phyloP scores from a whole-genome alignment of 1,139 yeast species.

The Candida sp. region DNA sequence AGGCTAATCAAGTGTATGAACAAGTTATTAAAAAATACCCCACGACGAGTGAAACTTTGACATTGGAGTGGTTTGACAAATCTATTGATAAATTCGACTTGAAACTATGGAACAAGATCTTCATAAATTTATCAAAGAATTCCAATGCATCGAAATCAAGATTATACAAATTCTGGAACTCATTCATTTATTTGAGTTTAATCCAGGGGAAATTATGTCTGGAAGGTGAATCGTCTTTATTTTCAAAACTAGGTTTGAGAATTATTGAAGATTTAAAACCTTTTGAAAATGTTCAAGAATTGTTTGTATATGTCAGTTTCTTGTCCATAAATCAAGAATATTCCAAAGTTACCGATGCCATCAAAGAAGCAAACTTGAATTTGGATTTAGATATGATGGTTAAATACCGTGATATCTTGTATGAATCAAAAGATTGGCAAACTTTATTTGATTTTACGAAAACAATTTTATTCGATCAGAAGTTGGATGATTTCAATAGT shows the following conservation, averaged over 20 bases:
- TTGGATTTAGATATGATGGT: conserved; percentile 57
- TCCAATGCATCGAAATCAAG: conserved; percentile 20
- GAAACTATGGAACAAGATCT: conserved; percentile 42
- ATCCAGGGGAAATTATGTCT: conserved; percentile 17
- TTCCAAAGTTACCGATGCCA: conserved; percentile 24
- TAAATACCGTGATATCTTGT: conserved; percentile 45
- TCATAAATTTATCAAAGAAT: conserved; percentile 36
- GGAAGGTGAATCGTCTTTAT: conserved; percentile 41
- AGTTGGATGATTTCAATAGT: conserved; percentile 57
- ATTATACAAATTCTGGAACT: conserved; percentile 45
- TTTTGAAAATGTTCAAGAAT: conserved; percentile 51
- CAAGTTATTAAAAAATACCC: conserved; percentile 56
- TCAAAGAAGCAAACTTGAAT: conserved; percentile 28
- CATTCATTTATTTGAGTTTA: conserved; percentile 34
- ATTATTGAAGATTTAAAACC: conserved; percentile 46
- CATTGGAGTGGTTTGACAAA: conserved; percentile 47
- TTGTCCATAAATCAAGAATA: conserved; percentile 28
- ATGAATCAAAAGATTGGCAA: conserved; percentile 36
- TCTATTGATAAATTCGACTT: conserved; percentile 35
- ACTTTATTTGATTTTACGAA: conserved; percentile 29
- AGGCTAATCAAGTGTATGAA: conserved; percentile 48
- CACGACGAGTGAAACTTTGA: conserved; percentile 29
- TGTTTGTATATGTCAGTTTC: conserved; percentile 50
- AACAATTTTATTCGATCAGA: conserved; percentile 34
- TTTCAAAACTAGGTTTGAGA: conserved; percentile 55